These are phyloP conservation scores for Magnaporthiopsis incrustans DNA, from an alignment of 2,329 filamentous ascomycete genomes.

Conservation along the genomic window DNA sequence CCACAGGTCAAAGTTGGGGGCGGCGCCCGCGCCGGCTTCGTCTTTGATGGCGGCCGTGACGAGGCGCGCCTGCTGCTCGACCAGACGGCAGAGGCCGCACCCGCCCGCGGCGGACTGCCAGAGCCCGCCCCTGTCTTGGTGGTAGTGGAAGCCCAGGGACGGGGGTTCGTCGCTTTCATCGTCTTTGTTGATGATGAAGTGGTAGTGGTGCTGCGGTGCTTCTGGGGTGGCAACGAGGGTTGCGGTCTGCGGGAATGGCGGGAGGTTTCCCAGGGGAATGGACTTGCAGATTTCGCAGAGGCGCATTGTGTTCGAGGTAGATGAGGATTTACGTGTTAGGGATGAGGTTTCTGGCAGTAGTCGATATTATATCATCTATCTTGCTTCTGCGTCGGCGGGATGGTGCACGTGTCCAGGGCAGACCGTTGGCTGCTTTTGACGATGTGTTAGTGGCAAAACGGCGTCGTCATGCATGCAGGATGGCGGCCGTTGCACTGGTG, in stretches of 20 bases:
- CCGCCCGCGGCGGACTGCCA: constrained; percentile 6
- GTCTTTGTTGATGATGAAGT: neutral
- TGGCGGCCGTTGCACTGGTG: too few relatives aligned
- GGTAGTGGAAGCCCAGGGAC: constrained; percentile 1
- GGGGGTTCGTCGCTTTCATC: neutral
- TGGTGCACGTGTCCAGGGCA: too few relatives aligned
- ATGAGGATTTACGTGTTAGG: neutral
- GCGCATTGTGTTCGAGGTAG: neutral
- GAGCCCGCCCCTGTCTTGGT: constrained; percentile 3
- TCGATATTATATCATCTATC: neutral
- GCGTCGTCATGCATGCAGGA: neutral
- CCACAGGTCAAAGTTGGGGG: neutral
- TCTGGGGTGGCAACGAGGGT: neutral
- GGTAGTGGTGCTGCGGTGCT: neutral
- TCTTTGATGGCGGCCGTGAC: neutral
- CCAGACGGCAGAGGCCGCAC: constrained; percentile 6
- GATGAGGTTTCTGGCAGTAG: neutral
- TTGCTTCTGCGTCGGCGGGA: too few relatives aligned
- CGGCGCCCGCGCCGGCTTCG: neutral
- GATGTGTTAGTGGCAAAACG: neutral
- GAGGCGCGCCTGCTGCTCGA: constrained; percentile 1
- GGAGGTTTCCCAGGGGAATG: constrained; percentile 1
- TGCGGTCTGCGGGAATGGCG: neutral
- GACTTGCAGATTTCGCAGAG: constrained; percentile 5
- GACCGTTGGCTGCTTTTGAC: neutral